A percentile compares a stretch with the other conserved stretches of the same genome.
These are phyloP conservation scores for Flaveria linearis DNA, from an alignment of 129 eudicot species.

Conservation along the genomic window DNA sequence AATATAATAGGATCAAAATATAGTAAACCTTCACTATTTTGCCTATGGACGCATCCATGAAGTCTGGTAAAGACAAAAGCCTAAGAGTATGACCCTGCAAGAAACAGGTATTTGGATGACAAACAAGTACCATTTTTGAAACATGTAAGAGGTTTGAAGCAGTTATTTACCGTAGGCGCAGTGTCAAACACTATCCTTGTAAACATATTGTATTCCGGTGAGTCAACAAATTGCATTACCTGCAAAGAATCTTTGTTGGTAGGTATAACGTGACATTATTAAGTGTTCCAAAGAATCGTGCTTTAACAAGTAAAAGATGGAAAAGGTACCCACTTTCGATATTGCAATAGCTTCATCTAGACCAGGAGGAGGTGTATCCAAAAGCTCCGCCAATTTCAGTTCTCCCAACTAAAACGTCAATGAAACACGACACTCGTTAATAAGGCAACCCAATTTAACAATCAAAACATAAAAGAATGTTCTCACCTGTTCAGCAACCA, in stretches of 20 bases:
- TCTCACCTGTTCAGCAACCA: slow-evolving; percentile 67
- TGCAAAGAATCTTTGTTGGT: slow-evolving; percentile 29
- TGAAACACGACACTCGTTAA: slow-evolving; percentile 16
- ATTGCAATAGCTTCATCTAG: slow-evolving; percentile 73
- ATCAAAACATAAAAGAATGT: neutral
- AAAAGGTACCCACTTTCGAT: slow-evolving; percentile 47
- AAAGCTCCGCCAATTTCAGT: slow-evolving; percentile 59
- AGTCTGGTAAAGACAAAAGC: slow-evolving; percentile 60
- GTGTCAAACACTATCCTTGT: slow-evolving; percentile 74
- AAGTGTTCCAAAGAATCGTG: neutral
- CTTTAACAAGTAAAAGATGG: neutral
- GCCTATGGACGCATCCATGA: slow-evolving; percentile 65
- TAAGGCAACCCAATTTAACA: neutral
- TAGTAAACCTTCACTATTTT: slow-evolving; percentile 59
- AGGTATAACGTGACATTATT: neutral
- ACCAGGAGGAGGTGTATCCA: slow-evolving; percentile 76
- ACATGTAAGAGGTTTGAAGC: neutral
- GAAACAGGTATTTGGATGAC: neutral
- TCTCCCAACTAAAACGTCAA: slow-evolving; percentile 52
- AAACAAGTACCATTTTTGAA: neutral
- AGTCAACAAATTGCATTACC: slow-evolving; percentile 75
- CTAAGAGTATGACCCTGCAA: slow-evolving; percentile 70
- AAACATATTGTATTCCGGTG: slow-evolving; percentile 53
- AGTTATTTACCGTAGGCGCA: slow-evolving; percentile 59
- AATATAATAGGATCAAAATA: neutral